Percentiles rank a stretch among this genome's conserved stretches.
Evolutionary conservation across 371 early-diverging fungal species (phyloP).

Genomic region (Nematocida ironsii): DNA sequence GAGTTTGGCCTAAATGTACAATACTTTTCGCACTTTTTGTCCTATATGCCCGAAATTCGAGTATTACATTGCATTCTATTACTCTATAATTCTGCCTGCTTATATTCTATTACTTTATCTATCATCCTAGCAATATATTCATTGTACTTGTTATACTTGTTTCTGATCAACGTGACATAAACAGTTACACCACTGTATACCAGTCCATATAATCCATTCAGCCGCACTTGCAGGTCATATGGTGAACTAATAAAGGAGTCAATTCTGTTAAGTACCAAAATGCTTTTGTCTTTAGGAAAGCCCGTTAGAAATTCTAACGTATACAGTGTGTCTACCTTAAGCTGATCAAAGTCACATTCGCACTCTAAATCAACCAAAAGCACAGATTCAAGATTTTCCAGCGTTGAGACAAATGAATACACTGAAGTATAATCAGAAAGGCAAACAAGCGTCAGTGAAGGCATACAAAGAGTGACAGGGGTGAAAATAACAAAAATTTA

Average conservation of each 20-base stretch:
- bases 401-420: background rate
- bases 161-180: background rate
- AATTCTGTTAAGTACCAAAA: conserved; percentile 31
- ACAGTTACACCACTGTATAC: conserved; percentile 20
- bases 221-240: conserved; percentile 17
- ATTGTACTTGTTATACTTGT: background rate
- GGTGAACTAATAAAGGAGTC: background rate
- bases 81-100: too few species aligned
- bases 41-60: too few species aligned
- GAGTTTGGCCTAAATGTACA: too few species aligned
- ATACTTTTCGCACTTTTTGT: too few species aligned
- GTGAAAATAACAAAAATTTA: too few species aligned
- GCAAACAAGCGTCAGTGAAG: background rate
- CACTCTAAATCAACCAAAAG: conserved; percentile 51
- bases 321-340: background rate
- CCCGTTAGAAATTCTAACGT: background rate
- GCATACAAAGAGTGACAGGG: background rate
- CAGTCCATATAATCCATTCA: conserved; percentile 10
- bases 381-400: background rate
- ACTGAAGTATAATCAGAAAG: conserved; percentile 2
- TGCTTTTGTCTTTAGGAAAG: background rate
- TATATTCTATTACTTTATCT: background rate
- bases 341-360: conserved; percentile 8
- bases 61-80: too few species aligned
- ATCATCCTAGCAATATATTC: conserved; percentile 17